Conservation (phyloP, 2,329 filamentous ascomycete species). For the Fusarium ramigenum region DNA sequence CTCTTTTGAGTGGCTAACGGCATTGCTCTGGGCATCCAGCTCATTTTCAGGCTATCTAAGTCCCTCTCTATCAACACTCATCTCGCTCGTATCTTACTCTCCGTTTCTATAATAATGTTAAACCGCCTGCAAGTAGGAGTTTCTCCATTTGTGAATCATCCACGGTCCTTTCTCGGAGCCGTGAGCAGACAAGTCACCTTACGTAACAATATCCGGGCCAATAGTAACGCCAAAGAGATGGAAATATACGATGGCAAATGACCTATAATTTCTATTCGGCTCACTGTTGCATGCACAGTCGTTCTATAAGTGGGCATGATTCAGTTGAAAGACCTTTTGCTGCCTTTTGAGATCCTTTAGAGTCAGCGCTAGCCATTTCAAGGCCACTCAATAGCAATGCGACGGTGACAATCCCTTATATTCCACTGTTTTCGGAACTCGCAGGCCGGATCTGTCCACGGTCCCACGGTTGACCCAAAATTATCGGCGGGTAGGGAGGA, state of each 20-base stretch:
- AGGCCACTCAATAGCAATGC: background rate
- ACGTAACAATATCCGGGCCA: background rate
- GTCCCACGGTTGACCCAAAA: background rate
- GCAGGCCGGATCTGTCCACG: background rate
- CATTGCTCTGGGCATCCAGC: fast-evolving
- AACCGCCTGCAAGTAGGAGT: background rate
- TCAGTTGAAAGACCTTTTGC: fast-evolving
- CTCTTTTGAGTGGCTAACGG: fast-evolving
- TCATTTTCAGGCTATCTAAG: fast-evolving
- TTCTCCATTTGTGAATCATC: background rate
- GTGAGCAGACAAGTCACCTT: background rate
- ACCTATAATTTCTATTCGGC: background rate
- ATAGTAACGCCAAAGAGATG: fast-evolving
- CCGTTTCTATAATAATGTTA: fast-evolving
- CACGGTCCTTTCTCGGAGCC: background rate
- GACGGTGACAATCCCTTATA: background rate
- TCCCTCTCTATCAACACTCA: too few relatives aligned
- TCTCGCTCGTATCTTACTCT: too few relatives aligned
- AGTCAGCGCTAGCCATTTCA: background rate
- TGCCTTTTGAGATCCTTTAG: background rate
- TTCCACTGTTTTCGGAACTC: background rate
- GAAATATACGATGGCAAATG: background rate
- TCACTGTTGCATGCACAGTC: background rate
- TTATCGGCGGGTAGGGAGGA: background rate
- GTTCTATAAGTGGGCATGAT: background rate